Conservation (phyloP, 1,284 basidiomycete genomes). For the Serendipita sp. region DNA sequence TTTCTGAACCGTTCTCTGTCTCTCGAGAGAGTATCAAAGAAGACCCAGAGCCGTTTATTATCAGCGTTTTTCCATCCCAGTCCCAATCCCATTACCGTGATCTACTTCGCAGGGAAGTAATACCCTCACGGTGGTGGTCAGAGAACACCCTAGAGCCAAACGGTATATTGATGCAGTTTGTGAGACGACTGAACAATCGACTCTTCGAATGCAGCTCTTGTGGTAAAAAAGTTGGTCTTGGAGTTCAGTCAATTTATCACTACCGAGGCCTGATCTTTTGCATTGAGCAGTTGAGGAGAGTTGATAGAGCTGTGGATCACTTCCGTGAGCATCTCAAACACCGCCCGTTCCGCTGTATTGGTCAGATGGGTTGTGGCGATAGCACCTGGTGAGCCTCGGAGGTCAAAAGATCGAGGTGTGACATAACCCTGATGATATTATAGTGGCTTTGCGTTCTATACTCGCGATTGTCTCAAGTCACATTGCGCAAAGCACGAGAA, state of each 20-base stretch:
- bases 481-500: neutral
- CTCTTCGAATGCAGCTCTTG: neutral
- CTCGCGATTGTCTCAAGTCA: slow-evolving; percentile 1
- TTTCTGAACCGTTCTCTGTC: no score
- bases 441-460: neutral
- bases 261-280: neutral
- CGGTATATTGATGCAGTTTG: neutral
- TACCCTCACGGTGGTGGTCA: neutral
- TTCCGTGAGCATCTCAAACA: neutral
- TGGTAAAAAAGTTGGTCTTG: neutral
- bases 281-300: neutral
- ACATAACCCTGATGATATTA: neutral
- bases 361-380: neutral
- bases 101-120: neutral
- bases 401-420: neutral
- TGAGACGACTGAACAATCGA: neutral
- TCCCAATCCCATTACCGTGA: neutral
- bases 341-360: neutral
- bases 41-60: neutral
- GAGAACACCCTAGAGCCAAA: neutral
- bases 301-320: neutral
- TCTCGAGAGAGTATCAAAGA: neutral
- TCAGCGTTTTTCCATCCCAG: neutral
- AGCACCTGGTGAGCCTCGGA: neutral
- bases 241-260: no score